Evolutionary conservation across 306 rosid genomes (phyloP), one percentile per base, ranked within the genome.

Genomic region (Vigna unguiculata): DNA sequence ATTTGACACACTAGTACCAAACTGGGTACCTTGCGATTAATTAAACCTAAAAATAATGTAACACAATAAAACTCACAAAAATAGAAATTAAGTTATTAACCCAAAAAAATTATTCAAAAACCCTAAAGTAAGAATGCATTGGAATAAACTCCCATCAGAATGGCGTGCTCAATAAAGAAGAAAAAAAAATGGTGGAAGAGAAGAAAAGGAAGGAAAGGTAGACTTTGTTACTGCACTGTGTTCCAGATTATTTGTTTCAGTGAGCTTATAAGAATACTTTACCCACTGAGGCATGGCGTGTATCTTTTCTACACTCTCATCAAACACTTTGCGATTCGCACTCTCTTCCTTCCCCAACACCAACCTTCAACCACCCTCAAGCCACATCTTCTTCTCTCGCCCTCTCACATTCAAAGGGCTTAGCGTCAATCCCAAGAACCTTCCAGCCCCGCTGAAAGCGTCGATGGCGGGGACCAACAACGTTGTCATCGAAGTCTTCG

Each of bases 401-500:
- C 25, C 82, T 12, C 76, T 76, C 43, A 47, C 46, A 25, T 67
- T 66, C 55, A 52, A 62, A 40, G 43, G 11, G 2, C 11, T 38
- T 38, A 38, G 11, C 43, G 0, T 38, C 36, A 32, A 32, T 32
- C 36, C 36, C 36, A 71, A 5, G 34, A 70, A 5, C 48, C 3
- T 43, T 43, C 13, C 13, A 2, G 1, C 45, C 45, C 45, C 45
- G 45, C 13, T 83, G 20, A 76, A 67, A 20, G 57, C 87, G 0
- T 79, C 92, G 2, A 70, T 87, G 81, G 85, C 93, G 6, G 76
- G 20, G 28, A 81, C 87, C 3, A 53, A 70, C 34, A 86, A 89
- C 72, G 79, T 36, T 3, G 36, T 16, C 36, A 83, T 80, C 2
- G 85, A 85, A 77, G 89, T 90, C 30, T 95, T 90, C 45, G 96